Percentiles rank a stretch among this genome's conserved stretches.
These are phyloP conservation scores for Paulownia fortunei DNA, from an alignment of 257 asterid species.

Conservation along the genomic window DNA sequence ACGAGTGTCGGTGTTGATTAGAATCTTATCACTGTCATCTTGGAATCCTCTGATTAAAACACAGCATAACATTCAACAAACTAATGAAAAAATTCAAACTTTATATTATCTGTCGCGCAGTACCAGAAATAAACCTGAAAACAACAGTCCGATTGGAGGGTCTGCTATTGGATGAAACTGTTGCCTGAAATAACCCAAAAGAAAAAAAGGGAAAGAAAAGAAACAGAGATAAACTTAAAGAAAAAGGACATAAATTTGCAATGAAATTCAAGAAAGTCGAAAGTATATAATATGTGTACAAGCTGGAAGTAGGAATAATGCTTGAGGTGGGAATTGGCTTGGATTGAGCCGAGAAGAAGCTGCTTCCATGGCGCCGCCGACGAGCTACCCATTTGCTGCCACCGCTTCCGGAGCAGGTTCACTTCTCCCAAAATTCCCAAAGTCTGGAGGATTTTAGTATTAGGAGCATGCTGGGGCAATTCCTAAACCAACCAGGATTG, in stretches of 20 bases:
- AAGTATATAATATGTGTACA: conserved; percentile 39
- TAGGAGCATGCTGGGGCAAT: neutral
- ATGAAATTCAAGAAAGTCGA: conserved; percentile 8
- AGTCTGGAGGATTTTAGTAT: neutral
- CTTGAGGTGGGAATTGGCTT: conserved; percentile 81
- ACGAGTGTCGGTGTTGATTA: conserved; percentile 82
- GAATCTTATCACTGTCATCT: conserved; percentile 72
- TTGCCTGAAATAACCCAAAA: conserved; percentile 59
- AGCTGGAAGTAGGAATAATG: conserved; percentile 80
- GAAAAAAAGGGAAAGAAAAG: neutral
- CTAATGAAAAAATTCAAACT: neutral
- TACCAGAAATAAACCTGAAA: conserved; percentile 59
- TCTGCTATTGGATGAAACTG: conserved; percentile 63
- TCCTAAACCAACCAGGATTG: neutral
- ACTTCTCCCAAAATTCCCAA: neutral
- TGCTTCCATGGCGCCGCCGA: conserved; percentile 82
- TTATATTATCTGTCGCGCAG: neutral
- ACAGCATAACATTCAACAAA: conserved; percentile 13
- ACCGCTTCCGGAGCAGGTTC: conserved; percentile 8
- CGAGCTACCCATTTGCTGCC: conserved; percentile 54
- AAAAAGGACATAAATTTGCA: neutral
- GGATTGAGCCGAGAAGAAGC: conserved; percentile 73
- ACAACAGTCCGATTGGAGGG: conserved; percentile 99
- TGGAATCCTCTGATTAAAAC: conserved; percentile 72
- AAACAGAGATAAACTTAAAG: neutral